These are phyloP conservation scores for Fusarium albosuccineum DNA, from an alignment of 2,329 filamentous ascomycete species.

Conservation along the genomic window DNA sequence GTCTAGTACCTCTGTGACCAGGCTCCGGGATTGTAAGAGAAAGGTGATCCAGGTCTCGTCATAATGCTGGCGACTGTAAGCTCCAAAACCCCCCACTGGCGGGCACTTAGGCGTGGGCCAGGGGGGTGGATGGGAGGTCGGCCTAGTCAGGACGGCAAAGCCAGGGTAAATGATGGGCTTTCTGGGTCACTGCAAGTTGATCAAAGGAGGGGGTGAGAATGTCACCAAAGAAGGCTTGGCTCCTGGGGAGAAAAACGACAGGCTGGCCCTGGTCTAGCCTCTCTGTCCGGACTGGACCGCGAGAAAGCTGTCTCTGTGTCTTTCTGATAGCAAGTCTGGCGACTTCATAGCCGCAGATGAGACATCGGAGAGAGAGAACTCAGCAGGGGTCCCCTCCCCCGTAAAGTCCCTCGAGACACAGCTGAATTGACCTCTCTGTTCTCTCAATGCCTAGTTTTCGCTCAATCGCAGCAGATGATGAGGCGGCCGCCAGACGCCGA, in stretches of 20 bases:
- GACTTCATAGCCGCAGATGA: conserved; percentile 40
- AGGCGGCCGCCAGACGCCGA: conserved; percentile 13
- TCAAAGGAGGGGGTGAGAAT: conserved; percentile 45
- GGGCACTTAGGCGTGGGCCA: conserved; percentile 29
- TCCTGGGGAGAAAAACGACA: conserved; percentile 30
- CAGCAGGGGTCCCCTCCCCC: conserved; percentile 30
- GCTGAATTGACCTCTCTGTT: conserved; percentile 26
- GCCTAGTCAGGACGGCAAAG: conserved; percentile 35
- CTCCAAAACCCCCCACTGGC: conserved; percentile 39
- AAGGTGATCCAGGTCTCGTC: conserved; percentile 46
- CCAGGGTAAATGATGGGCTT: conserved; percentile 40
- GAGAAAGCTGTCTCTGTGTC: conserved; percentile 19
- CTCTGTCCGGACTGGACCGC: conserved; percentile 29
- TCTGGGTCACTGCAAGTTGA: conserved; percentile 43
- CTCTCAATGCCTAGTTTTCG: conserved; percentile 24
- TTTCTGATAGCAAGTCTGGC: conserved; percentile 40
- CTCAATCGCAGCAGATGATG: conserved; percentile 14
- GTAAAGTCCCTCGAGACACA: conserved; percentile 22
- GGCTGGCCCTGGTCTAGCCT: conserved; percentile 42
- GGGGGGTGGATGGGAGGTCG: conserved; percentile 35
- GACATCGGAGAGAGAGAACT: conserved; percentile 35
- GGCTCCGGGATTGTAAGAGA: conserved; percentile 43
- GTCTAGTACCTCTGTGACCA: conserved; percentile 43
- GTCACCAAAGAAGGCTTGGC: conserved; percentile 36
- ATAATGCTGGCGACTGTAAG: conserved; percentile 41